phyloP scores from a whole-genome alignment of 768 basidiomycete genomes.

The Cytidiella melzeri region DNA sequence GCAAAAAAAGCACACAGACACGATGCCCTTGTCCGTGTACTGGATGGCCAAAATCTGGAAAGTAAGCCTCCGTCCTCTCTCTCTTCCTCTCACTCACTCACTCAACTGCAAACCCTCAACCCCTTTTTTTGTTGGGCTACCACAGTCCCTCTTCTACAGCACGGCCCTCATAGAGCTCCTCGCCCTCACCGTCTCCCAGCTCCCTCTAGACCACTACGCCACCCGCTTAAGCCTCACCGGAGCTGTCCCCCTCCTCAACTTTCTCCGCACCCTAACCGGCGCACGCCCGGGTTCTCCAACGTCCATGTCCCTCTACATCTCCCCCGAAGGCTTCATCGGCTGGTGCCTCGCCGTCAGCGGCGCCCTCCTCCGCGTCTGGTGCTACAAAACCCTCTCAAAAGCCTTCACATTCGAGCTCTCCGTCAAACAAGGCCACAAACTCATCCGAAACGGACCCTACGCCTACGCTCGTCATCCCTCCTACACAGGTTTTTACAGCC shows the following conservation, averaged over 20 bases:
- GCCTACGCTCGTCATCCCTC: constrained; percentile 16
- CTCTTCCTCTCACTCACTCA: background rate
- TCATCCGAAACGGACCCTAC: constrained; percentile 18
- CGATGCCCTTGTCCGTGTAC: background rate
- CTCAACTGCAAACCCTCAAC: background rate
- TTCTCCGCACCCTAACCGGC: background rate
- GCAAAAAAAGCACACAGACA: background rate
- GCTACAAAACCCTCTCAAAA: constrained; percentile 20
- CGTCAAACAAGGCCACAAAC: constrained; percentile 11
- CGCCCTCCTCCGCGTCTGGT: constrained; percentile 5
- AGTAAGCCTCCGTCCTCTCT: background rate
- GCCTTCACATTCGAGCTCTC: constrained; percentile 19
- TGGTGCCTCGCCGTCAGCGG: background rate
- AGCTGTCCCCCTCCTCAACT: background rate
- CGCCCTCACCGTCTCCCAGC: background rate
- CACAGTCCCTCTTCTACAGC: background rate
- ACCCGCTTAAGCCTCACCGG: background rate
- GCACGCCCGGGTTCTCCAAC: no score
- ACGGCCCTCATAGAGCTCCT: background rate
- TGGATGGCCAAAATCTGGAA: background rate
- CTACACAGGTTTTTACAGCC: constrained; percentile 10
- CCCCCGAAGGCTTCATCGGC: background rate
- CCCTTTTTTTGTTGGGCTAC: no score
- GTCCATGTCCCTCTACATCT: background rate
- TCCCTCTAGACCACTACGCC: background rate